Evolutionary conservation across 805 yeast genomes (phyloP), one percentile per base, ranked within the genome.

Genomic region (Yarrowia sp.): DNA sequence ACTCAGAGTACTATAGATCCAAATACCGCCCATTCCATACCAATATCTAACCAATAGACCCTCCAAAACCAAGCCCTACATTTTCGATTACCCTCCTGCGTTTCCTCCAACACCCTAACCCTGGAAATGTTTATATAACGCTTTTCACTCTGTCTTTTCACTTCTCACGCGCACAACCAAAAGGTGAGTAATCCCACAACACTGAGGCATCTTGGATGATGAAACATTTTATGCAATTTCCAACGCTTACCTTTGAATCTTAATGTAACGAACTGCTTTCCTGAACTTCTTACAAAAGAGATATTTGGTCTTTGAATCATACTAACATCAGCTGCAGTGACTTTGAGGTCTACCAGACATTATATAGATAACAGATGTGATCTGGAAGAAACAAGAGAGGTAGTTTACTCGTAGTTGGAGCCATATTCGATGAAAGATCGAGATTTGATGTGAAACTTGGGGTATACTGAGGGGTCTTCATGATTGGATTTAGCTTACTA

Each of bases 241-340:
- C 64, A 58, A 58, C 64, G 64, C 64, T 58, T 58, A 58, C 64
- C 64, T 58, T 58, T 58, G 64, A 58, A 58, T 43, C 50, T 14
- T 40, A 58, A 58, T 58, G 64, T 58, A 58, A 58, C 64, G 64
- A 58, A 58, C 64, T 58, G 64, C 64, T 58, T 58, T 12, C 60
- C 61, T 55, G 61, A 55, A 24, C 61, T 55, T 52, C 17, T 49
- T 49, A 33, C 55, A 30, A 1, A 5, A 15, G 7, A 10, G 38
- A 33, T 33, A 20, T 24, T 46, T n/a, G 20, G 14, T 49, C 15
- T 10, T 2, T n/a, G 9, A 33, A 5, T 33, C 17, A 17, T 34
- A 50, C 56, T 50, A 50, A 50, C 56, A 50, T 50, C 17, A 50
- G 56, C 20, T 24, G 14, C 19, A 13, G 14, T n/a, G 9, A 42